Percentiles rank a stretch among this genome's conserved stretches.
These are phyloP conservation scores for Linnemannia exigua DNA, from an alignment of 192 early-diverging fungal genomes.

Conservation along the genomic window DNA sequence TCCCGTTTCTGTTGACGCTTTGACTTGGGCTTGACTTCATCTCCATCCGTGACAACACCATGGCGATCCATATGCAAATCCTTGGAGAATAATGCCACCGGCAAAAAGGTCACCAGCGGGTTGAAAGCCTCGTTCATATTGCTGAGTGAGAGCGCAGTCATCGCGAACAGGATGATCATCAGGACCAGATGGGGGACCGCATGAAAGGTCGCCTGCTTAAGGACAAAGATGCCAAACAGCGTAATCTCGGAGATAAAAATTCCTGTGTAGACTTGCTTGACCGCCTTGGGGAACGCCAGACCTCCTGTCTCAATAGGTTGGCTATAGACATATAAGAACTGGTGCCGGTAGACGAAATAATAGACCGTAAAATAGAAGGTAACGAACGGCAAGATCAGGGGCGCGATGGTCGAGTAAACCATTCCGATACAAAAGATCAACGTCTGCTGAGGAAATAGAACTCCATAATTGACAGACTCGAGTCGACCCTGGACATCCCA, in stretches of 20 bases:
- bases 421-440: conserved; percentile 80
- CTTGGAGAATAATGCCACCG: conserved; percentile 57
- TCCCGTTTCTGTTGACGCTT: not conserved
- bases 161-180: conserved; percentile 55
- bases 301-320: conserved; percentile 71
- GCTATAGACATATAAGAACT: conserved; percentile 85
- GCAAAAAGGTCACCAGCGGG: conserved; percentile 67
- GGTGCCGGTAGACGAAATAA: conserved; percentile 84
- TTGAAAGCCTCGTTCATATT: conserved; percentile 71
- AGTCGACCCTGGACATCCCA: conserved; percentile 65
- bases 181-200: conserved; percentile 61
- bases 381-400: conserved; percentile 83
- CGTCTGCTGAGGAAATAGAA: conserved; percentile 75
- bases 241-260: conserved; percentile 82
- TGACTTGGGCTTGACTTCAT: not conserved
- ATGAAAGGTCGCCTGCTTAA: conserved; percentile 64
- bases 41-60: conserved; percentile 38
- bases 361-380: conserved; percentile 79
- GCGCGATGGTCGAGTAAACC: conserved; percentile 86
- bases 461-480: conserved; percentile 67
- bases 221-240: conserved; percentile 78
- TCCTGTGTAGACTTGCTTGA: conserved; percentile 75
- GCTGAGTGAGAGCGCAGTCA: conserved; percentile 65
- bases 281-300: conserved; percentile 70
- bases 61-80: conserved; percentile 35